Base-by-base conservation (phyloP, 257 asterid genomes). In the Jasminum sambac region DNA sequence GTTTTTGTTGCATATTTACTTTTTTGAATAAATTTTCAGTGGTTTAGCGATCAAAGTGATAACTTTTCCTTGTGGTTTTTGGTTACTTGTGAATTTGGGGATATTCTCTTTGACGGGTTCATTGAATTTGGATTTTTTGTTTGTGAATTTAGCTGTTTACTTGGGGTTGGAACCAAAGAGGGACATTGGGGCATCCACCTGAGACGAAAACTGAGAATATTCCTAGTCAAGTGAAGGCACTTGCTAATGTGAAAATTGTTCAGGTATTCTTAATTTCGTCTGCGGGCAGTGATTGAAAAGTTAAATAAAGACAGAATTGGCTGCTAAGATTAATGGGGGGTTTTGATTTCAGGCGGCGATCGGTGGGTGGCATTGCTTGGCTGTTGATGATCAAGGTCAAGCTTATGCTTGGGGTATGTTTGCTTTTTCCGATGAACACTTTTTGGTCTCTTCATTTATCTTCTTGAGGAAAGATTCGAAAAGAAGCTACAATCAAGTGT, bases 341-440 rank as follows among this genome's bases (percentile, higher is more conserved):
- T 60, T 70, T 67, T 76, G 62, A 68, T 79, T 64, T 72, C 83
- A 95, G 99, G 99, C 99, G 39, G 99, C 99, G 62, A 91, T 91
- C 80, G 99, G 98, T 78, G 99, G 99, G 46, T 95, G 99, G 99
- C 99, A 95, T 82, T 95, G 99, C 83, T 86, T 95, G 87, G 98
- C 99, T 14, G 99, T 95, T 59, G 99, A 95, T 79, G 90, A 95
- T 83, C 89, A 88, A 78, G 98, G 99, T 68, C 94, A 84, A 59
- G 98, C 98, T 69, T 95, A 95, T 84, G 96, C 99, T 48, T 95
- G 99, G 98, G 99, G 99, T 91, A 87, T 37, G 77, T 26, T 14
- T 68, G 43, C 64, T 71, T 44, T 40, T 48, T 66, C 68, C 44
- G 46, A 38, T 8, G 5, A 11, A 63, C 59, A 4, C 58, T 0